Conservation (phyloP, 805 yeast genomes). For the Schizosaccharomyces japonicus region DNA sequence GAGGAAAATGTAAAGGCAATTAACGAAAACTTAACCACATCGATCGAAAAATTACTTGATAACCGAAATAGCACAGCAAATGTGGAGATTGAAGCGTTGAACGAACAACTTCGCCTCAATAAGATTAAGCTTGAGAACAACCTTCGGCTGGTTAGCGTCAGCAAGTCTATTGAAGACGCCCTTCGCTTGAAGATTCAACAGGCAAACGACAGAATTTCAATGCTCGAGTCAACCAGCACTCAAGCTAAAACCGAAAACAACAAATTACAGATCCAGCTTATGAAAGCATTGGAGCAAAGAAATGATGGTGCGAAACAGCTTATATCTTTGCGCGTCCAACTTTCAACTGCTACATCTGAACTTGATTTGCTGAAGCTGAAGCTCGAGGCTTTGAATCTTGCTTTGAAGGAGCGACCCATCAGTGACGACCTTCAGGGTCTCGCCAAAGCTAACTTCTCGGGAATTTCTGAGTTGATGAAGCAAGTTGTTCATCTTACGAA, state of each 20-base stretch:
- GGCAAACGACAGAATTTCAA: not conserved
- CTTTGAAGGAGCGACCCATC: not conserved
- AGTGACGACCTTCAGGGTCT: too few species aligned
- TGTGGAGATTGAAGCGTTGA: not conserved
- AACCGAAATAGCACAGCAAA: not conserved
- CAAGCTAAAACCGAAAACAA: not conserved
- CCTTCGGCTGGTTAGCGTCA: not conserved
- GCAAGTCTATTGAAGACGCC: constrained; percentile 1
- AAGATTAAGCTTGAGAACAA: not conserved
- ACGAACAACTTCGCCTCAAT: not conserved
- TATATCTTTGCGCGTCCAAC: not conserved
- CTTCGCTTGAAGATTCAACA: not conserved
- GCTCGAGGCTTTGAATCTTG: not conserved
- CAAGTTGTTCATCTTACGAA: too few species aligned
- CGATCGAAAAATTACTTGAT: not conserved
- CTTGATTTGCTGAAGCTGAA: not conserved
- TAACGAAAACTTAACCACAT: not conserved
- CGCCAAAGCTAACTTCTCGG: too few species aligned
- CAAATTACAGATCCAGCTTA: not conserved
- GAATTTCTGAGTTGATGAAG: too few species aligned
- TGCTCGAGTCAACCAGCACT: not conserved
- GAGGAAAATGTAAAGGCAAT: not conserved
- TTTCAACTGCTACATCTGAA: not conserved
- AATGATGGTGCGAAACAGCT: not conserved
- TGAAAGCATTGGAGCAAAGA: not conserved